phyloP scores from a whole-genome alignment of 2,329 filamentous ascomycete species.

The Atkinsonella texensis region DNA sequence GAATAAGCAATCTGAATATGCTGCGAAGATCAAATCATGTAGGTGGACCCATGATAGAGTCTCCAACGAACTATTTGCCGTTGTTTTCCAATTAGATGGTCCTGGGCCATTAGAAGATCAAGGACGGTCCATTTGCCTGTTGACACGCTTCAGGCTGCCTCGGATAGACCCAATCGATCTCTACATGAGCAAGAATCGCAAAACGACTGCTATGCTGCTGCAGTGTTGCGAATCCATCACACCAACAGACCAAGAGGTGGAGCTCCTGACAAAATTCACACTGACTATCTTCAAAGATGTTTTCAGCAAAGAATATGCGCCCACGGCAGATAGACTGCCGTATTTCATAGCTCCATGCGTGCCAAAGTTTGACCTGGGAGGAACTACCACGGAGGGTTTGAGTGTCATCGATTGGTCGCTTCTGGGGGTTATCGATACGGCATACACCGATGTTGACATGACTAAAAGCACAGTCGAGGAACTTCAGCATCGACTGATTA shows the following conservation, averaged over 20 bases:
- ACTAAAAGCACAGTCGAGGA: neutral
- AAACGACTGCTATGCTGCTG: constrained; percentile 44
- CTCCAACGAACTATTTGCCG: constrained; percentile 47
- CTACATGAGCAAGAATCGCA: constrained; percentile 53
- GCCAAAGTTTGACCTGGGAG: neutral
- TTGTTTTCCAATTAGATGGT: constrained; percentile 44
- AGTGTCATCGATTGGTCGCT: constrained; percentile 47
- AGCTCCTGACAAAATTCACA: constrained; percentile 58
- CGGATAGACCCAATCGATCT: constrained; percentile 55
- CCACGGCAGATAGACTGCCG: constrained; percentile 50
- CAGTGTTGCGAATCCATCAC: constrained; percentile 31
- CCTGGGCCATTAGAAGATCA: constrained; percentile 43
- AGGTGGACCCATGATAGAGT: constrained; percentile 46
- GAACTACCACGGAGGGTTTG: neutral
- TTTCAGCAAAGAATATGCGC: constrained; percentile 77
- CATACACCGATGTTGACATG: constrained; percentile 11
- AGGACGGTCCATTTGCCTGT: constrained; percentile 54
- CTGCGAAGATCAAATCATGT: constrained; percentile 66
- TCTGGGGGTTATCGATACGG: constrained; percentile 27
- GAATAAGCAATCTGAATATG: constrained; percentile 62
- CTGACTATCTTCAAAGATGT: constrained; percentile 67
- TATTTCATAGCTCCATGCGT: constrained; percentile 66
- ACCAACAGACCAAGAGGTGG: constrained; percentile 31
- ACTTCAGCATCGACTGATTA: constrained; percentile 40
- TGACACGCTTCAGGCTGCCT: constrained; percentile 57